A percentile compares a stretch with the other conserved stretches of the same genome.
These are phyloP conservation scores for Lactarius akahatsu DNA, from an alignment of 768 basidiomycete genomes.

Conservation along the genomic window DNA sequence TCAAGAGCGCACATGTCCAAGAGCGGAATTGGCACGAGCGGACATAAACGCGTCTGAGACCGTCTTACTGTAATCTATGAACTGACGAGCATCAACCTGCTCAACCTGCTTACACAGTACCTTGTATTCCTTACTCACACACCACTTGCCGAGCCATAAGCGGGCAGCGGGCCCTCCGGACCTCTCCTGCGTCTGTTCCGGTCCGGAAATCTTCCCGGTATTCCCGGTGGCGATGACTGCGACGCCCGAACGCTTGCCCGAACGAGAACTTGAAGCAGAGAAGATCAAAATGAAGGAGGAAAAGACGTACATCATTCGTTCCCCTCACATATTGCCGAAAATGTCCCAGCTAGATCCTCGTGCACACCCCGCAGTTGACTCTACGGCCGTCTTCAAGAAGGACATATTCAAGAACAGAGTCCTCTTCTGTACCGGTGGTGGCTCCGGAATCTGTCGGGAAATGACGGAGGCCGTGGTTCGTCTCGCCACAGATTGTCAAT, in stretches of 20 bases:
- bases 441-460: constrained; percentile 87
- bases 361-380: constrained; percentile 49
- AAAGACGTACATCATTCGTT: background rate
- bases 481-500: constrained; percentile 20
- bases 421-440: constrained; percentile 87
- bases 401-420: constrained; percentile 91
- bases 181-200: background rate
- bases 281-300: background rate
- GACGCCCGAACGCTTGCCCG: no score
- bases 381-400: constrained; percentile 64
- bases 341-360: constrained; percentile 44
- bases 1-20: background rate
- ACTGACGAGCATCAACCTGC: background rate
- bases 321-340: background rate
- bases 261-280: background rate
- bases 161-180: background rate
- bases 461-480: constrained; percentile 84
- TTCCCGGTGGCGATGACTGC: background rate
- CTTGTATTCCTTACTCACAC: background rate
- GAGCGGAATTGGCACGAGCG: background rate
- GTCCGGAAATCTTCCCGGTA: background rate
- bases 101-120: background rate
- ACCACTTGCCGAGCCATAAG: background rate
- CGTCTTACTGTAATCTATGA: background rate
- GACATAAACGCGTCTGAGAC: background rate